Percentiles rank a stretch among this genome's conserved stretches.
phyloP scores from a whole-genome alignment of 1,284 basidiomycete species.

The Apiotrichum siamense region DNA sequence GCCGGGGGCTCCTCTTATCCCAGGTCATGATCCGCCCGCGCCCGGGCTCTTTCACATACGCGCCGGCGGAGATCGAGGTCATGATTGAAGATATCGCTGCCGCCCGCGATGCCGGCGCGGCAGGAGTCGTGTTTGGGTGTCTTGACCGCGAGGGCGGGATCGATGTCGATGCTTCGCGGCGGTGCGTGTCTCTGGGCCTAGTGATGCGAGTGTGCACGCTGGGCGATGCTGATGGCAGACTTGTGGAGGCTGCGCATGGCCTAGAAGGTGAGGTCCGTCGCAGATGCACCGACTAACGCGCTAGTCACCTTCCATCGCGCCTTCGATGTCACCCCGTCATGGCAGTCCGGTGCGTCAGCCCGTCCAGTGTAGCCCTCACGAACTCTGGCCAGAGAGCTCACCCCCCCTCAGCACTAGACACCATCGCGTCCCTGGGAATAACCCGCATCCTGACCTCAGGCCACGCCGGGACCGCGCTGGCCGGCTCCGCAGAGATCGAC shows the following conservation, averaged over 20 bases:
- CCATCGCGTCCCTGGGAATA: conserved; percentile 58
- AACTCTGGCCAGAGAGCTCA: background rate
- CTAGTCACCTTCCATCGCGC: conserved; percentile 76
- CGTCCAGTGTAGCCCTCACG: background rate
- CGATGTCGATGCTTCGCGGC: conserved; percentile 54
- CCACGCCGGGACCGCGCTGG: conserved; percentile 21
- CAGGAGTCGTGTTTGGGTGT: conserved; percentile 66
- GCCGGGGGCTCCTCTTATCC: conserved; percentile 3
- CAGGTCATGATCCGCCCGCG: conserved; percentile 74
- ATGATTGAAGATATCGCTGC: conserved; percentile 64
- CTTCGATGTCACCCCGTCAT: conserved; percentile 64
- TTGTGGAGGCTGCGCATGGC: conserved; percentile 57
- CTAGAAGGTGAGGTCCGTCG: conserved; percentile 55
- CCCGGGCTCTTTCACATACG: conserved; percentile 68
- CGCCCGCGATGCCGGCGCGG: conserved; percentile 49
- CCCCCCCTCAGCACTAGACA: conserved; percentile 54
- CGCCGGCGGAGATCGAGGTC: conserved; percentile 57
- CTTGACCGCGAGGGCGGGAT: conserved; percentile 58
- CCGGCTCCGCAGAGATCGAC: conserved; percentile 11
- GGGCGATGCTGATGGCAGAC: conserved; percentile 4
- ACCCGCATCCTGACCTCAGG: conserved; percentile 69
- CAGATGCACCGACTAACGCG: background rate
- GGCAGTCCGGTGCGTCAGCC: conserved; percentile 14
- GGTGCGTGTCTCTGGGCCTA: background rate
- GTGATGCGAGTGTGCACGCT: background rate